Evolutionary conservation across 2,329 filamentous ascomycete genomes (phyloP).

Genomic region (Blastomyces emzantsi): DNA sequence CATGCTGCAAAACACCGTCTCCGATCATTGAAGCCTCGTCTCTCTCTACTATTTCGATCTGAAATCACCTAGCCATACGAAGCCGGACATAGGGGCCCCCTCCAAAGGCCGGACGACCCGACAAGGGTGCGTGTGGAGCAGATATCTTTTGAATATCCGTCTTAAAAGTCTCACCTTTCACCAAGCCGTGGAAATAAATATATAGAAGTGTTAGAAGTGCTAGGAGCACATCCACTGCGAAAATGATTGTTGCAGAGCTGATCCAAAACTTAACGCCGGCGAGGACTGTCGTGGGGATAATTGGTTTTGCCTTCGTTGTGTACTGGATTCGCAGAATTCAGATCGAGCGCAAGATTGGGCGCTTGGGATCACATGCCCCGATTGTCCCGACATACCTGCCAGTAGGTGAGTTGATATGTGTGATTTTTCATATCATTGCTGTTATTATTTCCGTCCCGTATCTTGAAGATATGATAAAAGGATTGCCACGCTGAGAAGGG

Average conservation of each 20-base stretch:
- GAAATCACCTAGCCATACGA: background rate
- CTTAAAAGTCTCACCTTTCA: no score
- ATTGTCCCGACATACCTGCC: constrained; percentile 28
- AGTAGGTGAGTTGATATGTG: constrained; percentile 23
- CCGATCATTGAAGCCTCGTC: background rate
- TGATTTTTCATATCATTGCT: background rate
- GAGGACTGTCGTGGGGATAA: constrained; percentile 31
- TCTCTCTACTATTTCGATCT: background rate
- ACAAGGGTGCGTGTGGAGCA: background rate
- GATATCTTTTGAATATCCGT: background rate
- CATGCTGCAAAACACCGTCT: background rate
- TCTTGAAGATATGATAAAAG: background rate
- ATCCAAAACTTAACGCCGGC: constrained; percentile 40
- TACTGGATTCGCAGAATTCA: constrained; percentile 25
- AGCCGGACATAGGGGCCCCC: background rate
- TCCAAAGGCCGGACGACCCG: background rate
- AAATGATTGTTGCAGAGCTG: constrained; percentile 42
- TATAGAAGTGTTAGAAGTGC: background rate
- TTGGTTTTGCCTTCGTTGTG: constrained; percentile 34
- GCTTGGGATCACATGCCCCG: constrained; percentile 31
- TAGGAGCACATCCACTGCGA: constrained; percentile 26
- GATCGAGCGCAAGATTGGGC: constrained; percentile 23
- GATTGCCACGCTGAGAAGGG: background rate
- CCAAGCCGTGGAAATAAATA: background rate
- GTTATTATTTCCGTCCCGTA: background rate